Evolutionary conservation across 306 rosid species (phyloP).

Genomic region (Sophora flavescens): DNA sequence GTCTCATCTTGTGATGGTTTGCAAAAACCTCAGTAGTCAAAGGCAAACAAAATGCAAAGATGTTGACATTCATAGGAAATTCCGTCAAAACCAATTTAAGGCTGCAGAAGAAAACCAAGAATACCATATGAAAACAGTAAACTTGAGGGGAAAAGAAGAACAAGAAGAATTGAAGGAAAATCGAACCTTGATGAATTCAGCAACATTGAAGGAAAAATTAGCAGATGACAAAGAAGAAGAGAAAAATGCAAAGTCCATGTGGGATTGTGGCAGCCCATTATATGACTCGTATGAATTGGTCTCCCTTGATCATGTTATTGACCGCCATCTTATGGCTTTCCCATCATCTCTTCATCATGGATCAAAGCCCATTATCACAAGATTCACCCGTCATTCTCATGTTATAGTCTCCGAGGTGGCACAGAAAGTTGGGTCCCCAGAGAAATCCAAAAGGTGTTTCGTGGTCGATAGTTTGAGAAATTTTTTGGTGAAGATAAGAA

Average conservation of each 20-base stretch:
- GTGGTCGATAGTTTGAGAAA: constrained; percentile 4
- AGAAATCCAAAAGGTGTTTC: no score
- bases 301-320: constrained; percentile 61
- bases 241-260: constrained; percentile 42
- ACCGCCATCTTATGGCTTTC: constrained; percentile 60
- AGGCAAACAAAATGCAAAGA: constrained; percentile 11
- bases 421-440: constrained; percentile 1
- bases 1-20: constrained; percentile 3
- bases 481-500: constrained; percentile 24
- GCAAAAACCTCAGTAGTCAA: constrained; percentile 32
- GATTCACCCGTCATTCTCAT: constrained; percentile 32
- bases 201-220: constrained; percentile 38
- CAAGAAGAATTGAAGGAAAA: constrained; percentile 18
- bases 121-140: constrained; percentile 20
- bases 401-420: background rate
- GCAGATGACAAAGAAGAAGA: constrained; percentile 30
- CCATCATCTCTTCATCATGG: constrained; percentile 55
- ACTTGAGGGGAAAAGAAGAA: constrained; percentile 16
- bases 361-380: constrained; percentile 49
- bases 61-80: constrained; percentile 31
- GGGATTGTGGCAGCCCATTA: constrained; percentile 87
- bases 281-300: constrained; percentile 77
- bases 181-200: background rate
- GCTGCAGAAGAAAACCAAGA: constrained; percentile 7
- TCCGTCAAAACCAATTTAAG: constrained; percentile 28